Evolutionary conservation across 2,329 filamentous ascomycete species (phyloP), one percentile per base, ranked within the genome.

Genomic region (Fusarium mangiferae): DNA sequence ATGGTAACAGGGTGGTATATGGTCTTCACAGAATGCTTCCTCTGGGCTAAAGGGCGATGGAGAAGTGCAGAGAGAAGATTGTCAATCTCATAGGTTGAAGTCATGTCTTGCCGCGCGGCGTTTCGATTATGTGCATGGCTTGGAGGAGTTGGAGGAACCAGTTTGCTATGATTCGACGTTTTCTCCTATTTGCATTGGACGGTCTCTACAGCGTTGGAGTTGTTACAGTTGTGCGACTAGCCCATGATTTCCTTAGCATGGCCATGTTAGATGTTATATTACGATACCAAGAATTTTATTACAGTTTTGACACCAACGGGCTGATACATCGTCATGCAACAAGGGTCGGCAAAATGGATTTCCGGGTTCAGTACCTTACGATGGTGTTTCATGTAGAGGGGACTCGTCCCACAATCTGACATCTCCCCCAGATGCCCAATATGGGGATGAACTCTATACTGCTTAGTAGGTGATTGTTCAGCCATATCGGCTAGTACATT

Each of bases 1-100:
- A 82, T 81, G 35, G 76, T 86, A 22, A 86, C 87, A 1, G 84
- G 87, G 6, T 77, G 84, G 41, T 89, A 88, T 63, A 82, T 89
- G 64, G 71, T 83, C 39, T 87, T 88, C 55, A 87, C 84, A 20
- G 85, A 88, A 74, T 79, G 81, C 45, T 79, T 81, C 14, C 79
- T 87, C 52, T 84, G 84, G 81, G 75, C 77, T 10, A 83, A 82
- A 64, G 80, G 81, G 18, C 78, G 77, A 38, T 68, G 79, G 74
- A 78, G 80, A 57, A 70, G 68, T 13, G 79, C 74, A 15, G 80
- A 80, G 58, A 79, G 78, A 41, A 78, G 66, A 44, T 54, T 68
- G 52, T 66, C 57, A 22, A 46, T 65, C 49, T 61, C 62, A 35
- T 77, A 78, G 55, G 55, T 30, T 48, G 42, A 41, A 28, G 28